Base-by-base conservation (phyloP, 345 rosid genomes). In the Ceriops tagal region DNA sequence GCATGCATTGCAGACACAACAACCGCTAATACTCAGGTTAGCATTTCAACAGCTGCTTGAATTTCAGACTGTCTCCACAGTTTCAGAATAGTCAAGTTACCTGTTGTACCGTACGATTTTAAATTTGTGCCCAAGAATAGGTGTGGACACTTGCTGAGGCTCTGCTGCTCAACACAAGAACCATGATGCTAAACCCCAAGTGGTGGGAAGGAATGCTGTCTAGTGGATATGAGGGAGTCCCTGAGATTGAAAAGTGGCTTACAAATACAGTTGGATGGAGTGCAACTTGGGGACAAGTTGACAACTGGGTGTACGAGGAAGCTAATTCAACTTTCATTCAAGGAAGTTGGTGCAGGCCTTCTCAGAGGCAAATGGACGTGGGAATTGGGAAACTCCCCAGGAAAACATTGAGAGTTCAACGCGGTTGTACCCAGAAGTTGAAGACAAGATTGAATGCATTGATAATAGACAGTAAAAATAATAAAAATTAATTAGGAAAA, bases 171-270 rank as follows among this genome's bases (percentile, higher is more conserved):
- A 96, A 95, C 58, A 92, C 99, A 52, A 73, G 99, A 67, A 95
- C 99, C 26, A 90, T 92, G 78, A 77, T 95, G 83, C 73, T 90
- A 83, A 92, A 92, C 82, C 99, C 97, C 19, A 95, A 92, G 71
- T 95, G 99, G 99, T 95, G 90, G 51, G 99, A 95, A 84, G 96
- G 99, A 62, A 95, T 95, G 97, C 83, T 95, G 96, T 84, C 96
- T 46, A 86, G 84, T 34, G 99, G 99, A 8, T 92, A 92, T 16
- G 97, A 95, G 77, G 99, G 99, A 28, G 99, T 95, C 27, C 89
- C 96, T 0, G 99, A 95, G 76, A 95, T 95, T 21, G 97, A 95
- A 87, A 95, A 95, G 84, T 77, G 99, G 68, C 87, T 95, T 8
- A 87, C 96, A 3, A 89, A 95, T 64, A 95, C 96, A 0, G 99